Conservation (phyloP, 2,329 filamentous ascomycete species). For the Sporothrix humicola region DNA sequence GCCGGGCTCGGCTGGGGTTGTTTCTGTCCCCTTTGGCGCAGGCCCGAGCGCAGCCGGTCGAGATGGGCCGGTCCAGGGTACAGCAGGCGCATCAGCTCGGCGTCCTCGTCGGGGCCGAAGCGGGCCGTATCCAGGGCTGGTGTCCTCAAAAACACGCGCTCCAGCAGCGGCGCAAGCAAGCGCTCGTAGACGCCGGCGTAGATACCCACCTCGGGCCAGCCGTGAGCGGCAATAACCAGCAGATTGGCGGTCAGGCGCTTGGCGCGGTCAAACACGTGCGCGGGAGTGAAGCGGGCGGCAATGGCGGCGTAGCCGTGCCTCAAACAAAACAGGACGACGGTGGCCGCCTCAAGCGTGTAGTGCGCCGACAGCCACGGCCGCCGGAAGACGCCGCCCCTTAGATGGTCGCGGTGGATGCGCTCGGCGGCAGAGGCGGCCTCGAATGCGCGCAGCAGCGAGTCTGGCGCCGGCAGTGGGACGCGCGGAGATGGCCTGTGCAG, state of each 20-base stretch:
- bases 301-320: conserved; percentile 44
- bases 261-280: conserved; percentile 45
- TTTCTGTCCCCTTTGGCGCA: conserved; percentile 10
- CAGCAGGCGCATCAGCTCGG: conserved; percentile 37
- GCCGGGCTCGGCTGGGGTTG: conserved; percentile 27
- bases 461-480: conserved; percentile 32
- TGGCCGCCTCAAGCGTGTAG: conserved; percentile 36
- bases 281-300: conserved; percentile 40
- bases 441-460: conserved; percentile 34
- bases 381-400: conserved; percentile 34
- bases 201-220: conserved; percentile 44
- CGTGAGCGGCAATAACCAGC: conserved; percentile 43
- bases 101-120: conserved; percentile 36
- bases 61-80: conserved; percentile 37
- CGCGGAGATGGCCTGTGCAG: conserved; percentile 35
- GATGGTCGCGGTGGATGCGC: conserved; percentile 35
- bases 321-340: conserved; percentile 43
- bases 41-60: conserved; percentile 32
- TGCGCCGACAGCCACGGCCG: conserved; percentile 37
- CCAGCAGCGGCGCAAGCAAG: conserved; percentile 43
- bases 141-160: conserved; percentile 40
- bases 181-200: conserved; percentile 40
- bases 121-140: conserved; percentile 4
- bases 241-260: conserved; percentile 45
- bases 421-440: conserved; percentile 36